Evolutionary conservation across 2,329 filamentous ascomycete genomes (phyloP), one percentile per base, ranked within the genome.

Genomic region (Verruconis gallopava): DNA sequence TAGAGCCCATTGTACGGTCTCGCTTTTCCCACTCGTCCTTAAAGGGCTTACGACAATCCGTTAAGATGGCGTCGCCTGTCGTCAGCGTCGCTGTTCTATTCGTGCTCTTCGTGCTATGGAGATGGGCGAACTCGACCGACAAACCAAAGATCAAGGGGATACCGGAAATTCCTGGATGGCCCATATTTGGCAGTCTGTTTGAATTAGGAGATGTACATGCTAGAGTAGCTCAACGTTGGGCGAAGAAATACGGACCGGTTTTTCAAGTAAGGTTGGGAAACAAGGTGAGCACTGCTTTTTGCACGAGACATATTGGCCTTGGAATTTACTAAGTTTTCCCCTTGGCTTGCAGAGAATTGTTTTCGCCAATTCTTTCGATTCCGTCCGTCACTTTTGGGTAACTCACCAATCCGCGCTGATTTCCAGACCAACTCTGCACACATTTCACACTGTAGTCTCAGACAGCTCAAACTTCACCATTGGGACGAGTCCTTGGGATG

Each of bases 341-440:
- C 21, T n/a, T 21, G 3, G 12, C 3, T 12, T 25, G 14, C 46
- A 78, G 67, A 71, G 81, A 45, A 78, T 88, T 46, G 68, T 89
- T 21, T 85, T 85, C 52, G 82, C 81, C 47, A 89, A 89, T 51
- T 78, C 74, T 1, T 88, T 85, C 52, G 78, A 84, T 15, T 73
- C 79, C 0, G 81, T 88, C 22, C 76, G 73, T 42, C 68, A 79
- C 48, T 66, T 89, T 17, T 88, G 82, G 78, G 81, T 86, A 56
- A 81, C 76, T 6, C 79, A 89, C 51, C 82, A 86, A 52, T 83
- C 81, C 0, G 71, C 82, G 0, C 64, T 88, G 44, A 85, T 86
- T 51, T 86, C 81, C 1, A 73, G 84, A 2, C 84, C 84, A 0
- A 84, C 70, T 18, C 73, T 86, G 37, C 81, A 89, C 58, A 89